A percentile compares a stretch with the other conserved stretches of the same genome.
Conservation (phyloP, 257 asterid species). For the Solanum peruvianum region DNA sequence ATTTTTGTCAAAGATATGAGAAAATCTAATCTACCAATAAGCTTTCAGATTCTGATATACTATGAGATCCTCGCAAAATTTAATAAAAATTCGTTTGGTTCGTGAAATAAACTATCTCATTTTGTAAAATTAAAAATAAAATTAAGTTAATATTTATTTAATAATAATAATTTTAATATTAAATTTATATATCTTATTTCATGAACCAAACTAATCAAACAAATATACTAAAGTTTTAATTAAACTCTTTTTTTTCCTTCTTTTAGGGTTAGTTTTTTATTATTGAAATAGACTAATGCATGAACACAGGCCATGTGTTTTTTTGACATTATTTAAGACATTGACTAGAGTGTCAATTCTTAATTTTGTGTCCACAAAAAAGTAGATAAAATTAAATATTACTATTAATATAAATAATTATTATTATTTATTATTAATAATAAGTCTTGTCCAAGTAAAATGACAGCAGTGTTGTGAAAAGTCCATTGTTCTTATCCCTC, state of each 20-base stretch:
- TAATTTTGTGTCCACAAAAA: background rate
- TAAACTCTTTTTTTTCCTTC: background rate
- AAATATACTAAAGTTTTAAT: background rate
- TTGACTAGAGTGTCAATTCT: background rate
- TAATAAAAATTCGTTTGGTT: background rate
- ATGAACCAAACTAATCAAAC: background rate
- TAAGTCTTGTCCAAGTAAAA: background rate
- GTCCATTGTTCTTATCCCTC: background rate
- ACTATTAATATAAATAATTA: no score
- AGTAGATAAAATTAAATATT: background rate
- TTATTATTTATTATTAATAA: no score
- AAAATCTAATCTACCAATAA: conserved; percentile 28
- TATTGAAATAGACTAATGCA: background rate
- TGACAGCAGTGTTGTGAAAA: background rate
- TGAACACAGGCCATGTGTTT: background rate
- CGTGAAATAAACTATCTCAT: accelerated
- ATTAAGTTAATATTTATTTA: background rate
- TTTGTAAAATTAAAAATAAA: background rate
- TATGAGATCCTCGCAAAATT: background rate
- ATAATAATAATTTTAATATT: background rate
- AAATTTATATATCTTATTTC: background rate
- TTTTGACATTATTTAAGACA: background rate
- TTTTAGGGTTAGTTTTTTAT: no score
- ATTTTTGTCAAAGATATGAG: background rate
- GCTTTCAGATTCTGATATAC: conserved; percentile 18